Conservation (phyloP, 2,329 filamentous ascomycete species). For the Lecanoromycetidae sp. region DNA sequence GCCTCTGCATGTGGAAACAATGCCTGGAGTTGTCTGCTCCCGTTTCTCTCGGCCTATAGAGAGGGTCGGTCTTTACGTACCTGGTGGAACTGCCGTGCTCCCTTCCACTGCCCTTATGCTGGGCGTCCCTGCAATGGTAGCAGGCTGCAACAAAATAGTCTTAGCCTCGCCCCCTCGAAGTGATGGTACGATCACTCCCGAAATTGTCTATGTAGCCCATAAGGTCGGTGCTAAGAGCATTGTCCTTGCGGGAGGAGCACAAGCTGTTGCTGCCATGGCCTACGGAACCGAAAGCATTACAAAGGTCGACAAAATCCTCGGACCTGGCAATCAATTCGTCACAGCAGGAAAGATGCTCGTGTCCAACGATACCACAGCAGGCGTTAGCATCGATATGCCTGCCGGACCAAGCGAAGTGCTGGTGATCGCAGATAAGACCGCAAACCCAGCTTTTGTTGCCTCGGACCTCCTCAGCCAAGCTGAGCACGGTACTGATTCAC, state of each 20-base stretch:
- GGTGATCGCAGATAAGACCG: constrained; percentile 78
- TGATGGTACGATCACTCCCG: constrained; percentile 83
- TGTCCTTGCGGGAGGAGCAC: constrained; percentile 86
- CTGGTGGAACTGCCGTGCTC: constrained; percentile 91
- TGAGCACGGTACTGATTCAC: constrained; percentile 91
- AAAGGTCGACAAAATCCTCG: constrained; percentile 98
- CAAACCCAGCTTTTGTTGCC: constrained; percentile 89
- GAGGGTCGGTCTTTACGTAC: constrained; percentile 89
- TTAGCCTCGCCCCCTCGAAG: constrained; percentile 80
- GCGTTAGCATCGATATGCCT: constrained; percentile 96
- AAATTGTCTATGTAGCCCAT: constrained; percentile 95
- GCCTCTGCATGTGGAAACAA: constrained; percentile 79
- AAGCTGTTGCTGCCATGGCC: constrained; percentile 91
- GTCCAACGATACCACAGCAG: constrained; percentile 89
- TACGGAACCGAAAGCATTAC: constrained; percentile 89
- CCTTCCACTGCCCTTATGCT: constrained; percentile 96
- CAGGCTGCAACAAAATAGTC: constrained; percentile 89
- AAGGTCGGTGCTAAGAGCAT: constrained; percentile 94
- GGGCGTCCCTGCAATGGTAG: constrained; percentile 93
- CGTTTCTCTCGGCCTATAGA: constrained; percentile 89
- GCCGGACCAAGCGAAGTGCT: constrained; percentile 92
- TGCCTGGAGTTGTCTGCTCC: constrained; percentile 92
- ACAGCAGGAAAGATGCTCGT: constrained; percentile 98
- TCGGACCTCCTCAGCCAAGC: constrained; percentile 91
- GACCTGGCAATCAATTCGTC: constrained; percentile 95